Evolutionary conservation across 1,139 yeast genomes (phyloP).

Genomic region (Kodamaea anthophila): DNA sequence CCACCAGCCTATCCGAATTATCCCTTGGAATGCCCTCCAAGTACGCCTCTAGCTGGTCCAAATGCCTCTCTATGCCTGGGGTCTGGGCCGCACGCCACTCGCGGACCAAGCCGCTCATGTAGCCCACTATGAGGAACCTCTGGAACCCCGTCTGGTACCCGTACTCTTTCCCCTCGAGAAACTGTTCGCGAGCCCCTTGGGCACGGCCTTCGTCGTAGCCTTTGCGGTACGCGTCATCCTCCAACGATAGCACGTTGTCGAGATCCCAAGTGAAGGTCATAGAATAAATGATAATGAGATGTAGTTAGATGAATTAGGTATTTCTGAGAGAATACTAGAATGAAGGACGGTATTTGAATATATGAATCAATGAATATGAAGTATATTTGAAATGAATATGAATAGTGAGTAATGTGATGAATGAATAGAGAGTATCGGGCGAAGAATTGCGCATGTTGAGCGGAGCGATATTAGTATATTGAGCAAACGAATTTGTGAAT

Average conservation of each 20-base stretch:
- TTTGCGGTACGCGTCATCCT: conserved; percentile 51
- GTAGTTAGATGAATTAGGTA: too few relatives aligned
- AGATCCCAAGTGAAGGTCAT: conserved; percentile 18
- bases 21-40: conserved; percentile 21
- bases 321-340: too few relatives aligned
- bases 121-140: conserved; percentile 58
- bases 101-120: conserved; percentile 49
- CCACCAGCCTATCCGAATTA: conserved; percentile 42
- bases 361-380: too few relatives aligned
- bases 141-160: conserved; percentile 80
- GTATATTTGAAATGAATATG: too few relatives aligned
- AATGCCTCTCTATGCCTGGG: conserved; percentile 19
- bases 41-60: conserved; percentile 22
- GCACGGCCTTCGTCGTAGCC: conserved; percentile 57
- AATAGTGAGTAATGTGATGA: too few relatives aligned
- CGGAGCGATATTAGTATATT: too few relatives aligned
- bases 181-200: conserved; percentile 36
- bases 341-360: too few relatives aligned
- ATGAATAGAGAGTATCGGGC: too few relatives aligned
- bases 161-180: conserved; percentile 65
- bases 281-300: background rate
- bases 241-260: conserved; percentile 48
- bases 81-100: conserved; percentile 25
- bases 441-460: too few relatives aligned
- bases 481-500: too few relatives aligned